Percentiles rank a stretch among this genome's conserved stretches.
Evolutionary conservation across 768 basidiomycete species (phyloP).

Genomic region (Chalciporus chontae): DNA sequence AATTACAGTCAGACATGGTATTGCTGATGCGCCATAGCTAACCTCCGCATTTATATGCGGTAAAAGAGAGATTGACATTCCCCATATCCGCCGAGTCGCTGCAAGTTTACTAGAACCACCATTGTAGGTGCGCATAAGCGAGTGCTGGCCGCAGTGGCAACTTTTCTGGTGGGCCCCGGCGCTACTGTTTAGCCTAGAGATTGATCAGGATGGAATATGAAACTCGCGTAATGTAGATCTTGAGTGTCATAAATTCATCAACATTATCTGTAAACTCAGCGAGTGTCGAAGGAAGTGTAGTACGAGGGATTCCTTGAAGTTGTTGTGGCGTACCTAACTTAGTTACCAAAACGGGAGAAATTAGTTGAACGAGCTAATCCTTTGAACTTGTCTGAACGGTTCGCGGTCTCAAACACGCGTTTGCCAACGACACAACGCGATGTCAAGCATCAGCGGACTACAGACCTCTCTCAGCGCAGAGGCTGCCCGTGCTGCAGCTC

Average conservation of each 20-base stretch:
- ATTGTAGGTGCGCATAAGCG: background rate
- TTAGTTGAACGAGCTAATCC: slow-evolving; percentile 4
- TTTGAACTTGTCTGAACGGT: background rate
- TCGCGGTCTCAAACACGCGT: slow-evolving; percentile 12
- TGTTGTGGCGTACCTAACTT: too few species aligned
- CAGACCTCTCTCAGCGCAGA: slow-evolving; percentile 56
- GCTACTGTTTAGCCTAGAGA: background rate
- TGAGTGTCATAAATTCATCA: background rate
- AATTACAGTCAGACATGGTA: background rate
- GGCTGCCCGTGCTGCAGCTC: slow-evolving; percentile 78
- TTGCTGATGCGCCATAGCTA: background rate
- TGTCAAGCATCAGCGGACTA: slow-evolving; percentile 43
- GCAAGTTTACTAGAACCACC: background rate
- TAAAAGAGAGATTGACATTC: background rate
- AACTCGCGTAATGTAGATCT: background rate
- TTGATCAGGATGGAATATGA: background rate
- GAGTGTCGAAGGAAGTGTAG: too few species aligned
- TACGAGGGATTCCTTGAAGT: too few species aligned
- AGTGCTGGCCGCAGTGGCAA: background rate
- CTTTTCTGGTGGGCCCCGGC: background rate
- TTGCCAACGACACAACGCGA: slow-evolving; percentile 2
- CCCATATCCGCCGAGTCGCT: background rate
- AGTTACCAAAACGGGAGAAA: slow-evolving; percentile 13
- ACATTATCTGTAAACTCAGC: background rate
- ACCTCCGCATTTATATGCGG: background rate